Base-by-base conservation (phyloP, 768 basidiomycete species). In the Rhodosporidiobolus odoratus region DNA sequence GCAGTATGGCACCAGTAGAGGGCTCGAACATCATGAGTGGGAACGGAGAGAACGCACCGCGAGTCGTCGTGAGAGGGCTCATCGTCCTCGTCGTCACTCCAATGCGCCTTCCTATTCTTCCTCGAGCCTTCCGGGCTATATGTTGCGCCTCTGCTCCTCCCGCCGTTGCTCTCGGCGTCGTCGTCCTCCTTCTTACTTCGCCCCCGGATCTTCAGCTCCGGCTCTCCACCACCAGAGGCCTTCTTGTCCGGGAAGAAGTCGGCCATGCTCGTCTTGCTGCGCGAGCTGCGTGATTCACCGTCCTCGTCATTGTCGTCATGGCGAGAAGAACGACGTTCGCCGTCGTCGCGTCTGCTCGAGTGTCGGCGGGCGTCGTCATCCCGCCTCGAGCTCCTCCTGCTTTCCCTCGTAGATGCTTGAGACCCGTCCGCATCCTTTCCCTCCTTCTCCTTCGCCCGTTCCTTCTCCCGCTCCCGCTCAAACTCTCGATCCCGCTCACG, bases 21-120 rank as follows among this genome's bases (percentile, higher is more conserved):
- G 48, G 48, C 9, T n/a, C n/a, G n/a, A n/a, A n/a, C n/a, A n/a
- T n/a, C n/a, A n/a, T n/a, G n/a, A 50, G 48, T n/a, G 21, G n/a
- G 48, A 57, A 3, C 8, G 35, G 12, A 35, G 19, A 15, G n/a
- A n/a, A 58, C 62, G 54, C 50, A 69, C 59, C 69, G 45, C 4
- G 62, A n/a, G 0, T 65, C 67, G 12, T 64, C 58, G 8, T 58
- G 13, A 9, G 25, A 27, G 16, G 40, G 2, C 15, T 10, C 54
- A 17, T 52, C 64, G 19, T 48, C 72, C 47, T 73, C 72, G 38
- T 73, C 72, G 62, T 73, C 72, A 19, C 64, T 66, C 68, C 72
- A 69, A 8, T 73, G 61, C 15, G 68, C 54, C 45, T 68, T 34
- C n/a, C 66, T 60, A 5, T 48, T 23, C 48, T 47, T 60, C 48